Base-by-base conservation (phyloP, 2,329 filamentous ascomycete species). In the Teratosphaeria pseudoeucalypti region DNA sequence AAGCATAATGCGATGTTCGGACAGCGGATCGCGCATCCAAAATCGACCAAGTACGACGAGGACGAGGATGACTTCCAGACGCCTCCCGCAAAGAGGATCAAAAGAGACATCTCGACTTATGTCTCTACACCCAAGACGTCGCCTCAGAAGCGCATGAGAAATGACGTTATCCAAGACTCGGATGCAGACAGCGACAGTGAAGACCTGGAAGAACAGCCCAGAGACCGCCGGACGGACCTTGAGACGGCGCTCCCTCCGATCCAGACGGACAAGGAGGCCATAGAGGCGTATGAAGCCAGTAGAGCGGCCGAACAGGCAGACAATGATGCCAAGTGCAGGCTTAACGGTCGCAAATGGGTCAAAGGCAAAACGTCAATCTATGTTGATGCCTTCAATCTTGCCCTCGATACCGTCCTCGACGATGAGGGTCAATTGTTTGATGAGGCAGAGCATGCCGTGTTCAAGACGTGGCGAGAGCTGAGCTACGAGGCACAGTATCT, bases 301-400 rank as follows among this genome's bases (percentile, higher is more conserved):
- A 82, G 82, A 65, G 81, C 82, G 32, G 85, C 82, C 23, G 81
- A 79, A 57, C 73, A 74, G 3, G 70, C 76, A 10, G 52, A 29
- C 19, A 9, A 54, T 26, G 32, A 29, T 16, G 70, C 78, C 9
- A 68, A 37, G 68, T 73, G 62, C 58, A 78, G 82, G 7, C 69
- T 87, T 14, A 79, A 79, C 60, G 76, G 84, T 57, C 78, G 78
- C 56, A 81, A 76, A 61, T 96, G 90, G 90, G 75, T 85, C 4
- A 84, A 81, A 67, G 90, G 90, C 0, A 86, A 85, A 71, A 95
- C 86, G 68, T 97, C 92, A 1, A 90, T 99, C 58, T 99, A 99
- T 68, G 90, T 96, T 19, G 94, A 99, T 75, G 94, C 94, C 0
- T 99, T 99, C 78, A 96, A 96, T 69, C 79, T 97, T 14, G 90